Conservation (phyloP, 305 asterid species). For the Fraxinus dipetala region DNA sequence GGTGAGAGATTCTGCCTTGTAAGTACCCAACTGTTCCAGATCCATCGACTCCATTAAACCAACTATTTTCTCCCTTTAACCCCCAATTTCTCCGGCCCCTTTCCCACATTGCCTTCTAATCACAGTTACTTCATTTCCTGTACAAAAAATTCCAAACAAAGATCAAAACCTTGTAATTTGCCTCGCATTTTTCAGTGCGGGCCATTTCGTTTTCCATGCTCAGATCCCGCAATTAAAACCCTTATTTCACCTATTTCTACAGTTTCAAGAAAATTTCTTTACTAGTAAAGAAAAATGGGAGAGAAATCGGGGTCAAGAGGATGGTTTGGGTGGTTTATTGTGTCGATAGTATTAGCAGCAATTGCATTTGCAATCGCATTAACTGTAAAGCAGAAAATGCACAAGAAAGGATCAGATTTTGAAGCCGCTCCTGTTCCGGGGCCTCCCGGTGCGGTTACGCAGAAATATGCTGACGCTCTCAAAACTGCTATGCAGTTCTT, state of each 20-base stretch:
- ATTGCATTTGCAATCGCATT: conserved; percentile 36
- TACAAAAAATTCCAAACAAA: neutral
- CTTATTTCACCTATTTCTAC: neutral
- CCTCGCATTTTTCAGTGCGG: neutral
- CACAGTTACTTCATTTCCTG: conserved; percentile 9
- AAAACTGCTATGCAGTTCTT: conserved; percentile 67
- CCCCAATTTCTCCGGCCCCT: neutral
- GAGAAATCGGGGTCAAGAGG: conserved; percentile 50
- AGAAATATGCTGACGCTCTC: conserved; percentile 70
- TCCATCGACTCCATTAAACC: conserved; percentile 6
- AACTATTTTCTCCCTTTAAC: neutral
- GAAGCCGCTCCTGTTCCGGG: conserved; percentile 74
- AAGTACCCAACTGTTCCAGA: neutral
- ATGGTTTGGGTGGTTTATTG: conserved; percentile 60
- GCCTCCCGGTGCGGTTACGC: conserved; percentile 43
- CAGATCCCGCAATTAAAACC: neutral
- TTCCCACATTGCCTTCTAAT: neutral
- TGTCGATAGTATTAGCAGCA: conserved; percentile 39
- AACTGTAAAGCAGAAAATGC: conserved; percentile 35
- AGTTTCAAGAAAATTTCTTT: neutral
- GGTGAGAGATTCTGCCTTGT: conserved; percentile 23
- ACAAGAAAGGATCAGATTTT: conserved; percentile 19
- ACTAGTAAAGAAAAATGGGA: conserved; percentile 41
- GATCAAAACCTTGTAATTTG: conserved; percentile 18
- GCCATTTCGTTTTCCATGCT: neutral